phyloP scores from a whole-genome alignment of 768 basidiomycete species.

The Russula sp. region DNA sequence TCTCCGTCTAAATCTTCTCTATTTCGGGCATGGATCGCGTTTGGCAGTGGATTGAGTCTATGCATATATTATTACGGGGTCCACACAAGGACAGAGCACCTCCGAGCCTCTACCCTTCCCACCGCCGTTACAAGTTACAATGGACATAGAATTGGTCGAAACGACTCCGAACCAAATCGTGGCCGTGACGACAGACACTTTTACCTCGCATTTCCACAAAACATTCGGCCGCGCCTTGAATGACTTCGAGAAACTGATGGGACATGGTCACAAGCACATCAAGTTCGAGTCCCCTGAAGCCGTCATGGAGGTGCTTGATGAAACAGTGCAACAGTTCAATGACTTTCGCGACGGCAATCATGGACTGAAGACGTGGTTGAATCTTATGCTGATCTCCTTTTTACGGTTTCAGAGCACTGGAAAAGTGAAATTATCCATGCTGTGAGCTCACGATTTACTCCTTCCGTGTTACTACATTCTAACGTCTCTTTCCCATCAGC shows the following conservation, averaged over 20 bases:
- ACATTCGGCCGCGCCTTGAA: not conserved
- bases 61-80: too few relatives aligned
- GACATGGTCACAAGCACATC: not conserved
- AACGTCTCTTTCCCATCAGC: not conserved
- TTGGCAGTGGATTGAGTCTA: too few relatives aligned
- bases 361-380: not conserved
- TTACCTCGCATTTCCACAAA: not conserved
- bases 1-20: too few relatives aligned
- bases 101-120: not conserved
- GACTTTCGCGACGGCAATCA: not conserved
- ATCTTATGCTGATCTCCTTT: not conserved
- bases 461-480: not conserved
- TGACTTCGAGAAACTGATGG: not conserved
- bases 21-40: too few relatives aligned
- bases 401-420: conserved; percentile 1
- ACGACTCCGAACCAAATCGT: too few relatives aligned
- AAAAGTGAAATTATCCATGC: not conserved
- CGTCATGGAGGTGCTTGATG: not conserved
- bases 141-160: too few relatives aligned
- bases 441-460: not conserved
- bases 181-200: too few relatives aligned
- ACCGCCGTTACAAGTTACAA: not conserved
- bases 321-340: not conserved
- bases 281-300: not conserved
- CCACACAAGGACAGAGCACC: not conserved